Base-by-base conservation (phyloP, 768 basidiomycete genomes). In the Pulveroboletus sp. region DNA sequence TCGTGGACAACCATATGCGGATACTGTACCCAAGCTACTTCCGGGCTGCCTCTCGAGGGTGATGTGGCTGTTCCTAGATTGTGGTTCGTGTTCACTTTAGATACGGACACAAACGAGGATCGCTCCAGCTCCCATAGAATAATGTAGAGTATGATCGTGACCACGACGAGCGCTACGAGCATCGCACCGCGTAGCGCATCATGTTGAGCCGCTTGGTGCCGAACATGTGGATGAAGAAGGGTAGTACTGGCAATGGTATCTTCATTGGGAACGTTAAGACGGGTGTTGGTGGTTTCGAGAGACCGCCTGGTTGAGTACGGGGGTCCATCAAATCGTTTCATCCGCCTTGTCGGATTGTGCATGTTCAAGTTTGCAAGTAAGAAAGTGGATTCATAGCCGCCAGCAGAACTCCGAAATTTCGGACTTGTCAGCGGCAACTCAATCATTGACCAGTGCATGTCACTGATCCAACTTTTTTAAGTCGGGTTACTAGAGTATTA, bases 81-180 rank as follows among this genome's bases (percentile, higher is more conserved):
- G 41, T 17, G 27, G 31, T 36, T 43, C 36, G n/a, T 6, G 31
- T 17, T 45, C 16, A 27, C 45, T 7, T 41, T 43, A 5, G 51
- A 32, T 29, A 40, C 27, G 0, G 50, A 37, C 1, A 12, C 16
- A 17, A 50, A 52, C 16, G 55, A 58, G 16, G 50, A 43, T 41
- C 45, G 42, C 9, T 55, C 57, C 19, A 56, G 20, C 12, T 66
- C 47, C 43, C 56, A 55, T 13, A 64, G 43, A 5, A 53, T 27
- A 27, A 59, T 24, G 38, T 62, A 66, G 46, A 66, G 62, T 17
- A 57, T 44, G 27, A 61, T n/a, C 19, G 50, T 57, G 34, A 62
- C 51, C 33, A 51, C 36, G 21, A 62, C 27, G 27, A 65, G 52
- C 1, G 49, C 52, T 20, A 53, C 36, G 39, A 63, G 43, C 36